A percentile compares a stretch with the other conserved stretches of the same genome.
Conservation (phyloP, 2,329 filamentous ascomycete species). For the Verticillium isaacii region DNA sequence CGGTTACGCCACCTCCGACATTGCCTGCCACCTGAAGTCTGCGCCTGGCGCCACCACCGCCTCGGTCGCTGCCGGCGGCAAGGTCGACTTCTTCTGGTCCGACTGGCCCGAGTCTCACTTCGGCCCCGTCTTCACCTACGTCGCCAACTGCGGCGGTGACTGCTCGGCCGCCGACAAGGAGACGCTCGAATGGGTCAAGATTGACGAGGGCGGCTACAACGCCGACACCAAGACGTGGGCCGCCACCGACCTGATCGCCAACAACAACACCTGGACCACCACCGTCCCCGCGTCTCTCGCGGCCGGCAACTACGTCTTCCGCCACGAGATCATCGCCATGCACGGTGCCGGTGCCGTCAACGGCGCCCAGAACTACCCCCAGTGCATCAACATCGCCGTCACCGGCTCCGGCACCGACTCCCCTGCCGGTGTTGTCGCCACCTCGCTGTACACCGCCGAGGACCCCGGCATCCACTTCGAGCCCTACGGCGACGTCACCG, state of each 20-base stretch:
- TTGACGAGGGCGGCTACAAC: conserved; percentile 50
- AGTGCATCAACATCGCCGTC: conserved; percentile 44
- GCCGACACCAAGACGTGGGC: conserved; percentile 29
- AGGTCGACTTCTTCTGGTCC: conserved; percentile 34
- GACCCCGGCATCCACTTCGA: conserved; percentile 28
- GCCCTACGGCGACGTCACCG: conserved; percentile 33
- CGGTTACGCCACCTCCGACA: conserved; percentile 32
- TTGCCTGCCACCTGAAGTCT: conserved; percentile 40
- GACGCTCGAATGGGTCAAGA: conserved; percentile 58
- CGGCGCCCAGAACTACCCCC: conserved; percentile 47
- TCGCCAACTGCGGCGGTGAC: conserved; percentile 54
- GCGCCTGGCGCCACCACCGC: conserved; percentile 30
- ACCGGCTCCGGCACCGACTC: conserved; percentile 31
- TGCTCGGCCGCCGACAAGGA: conserved; percentile 49
- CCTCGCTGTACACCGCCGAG: conserved; percentile 20
- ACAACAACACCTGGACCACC: conserved; percentile 26
- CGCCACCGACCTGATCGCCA: conserved; percentile 34
- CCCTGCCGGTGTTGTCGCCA: conserved; percentile 23
- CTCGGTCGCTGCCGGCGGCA: conserved; percentile 32
- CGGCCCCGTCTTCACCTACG: conserved; percentile 58
- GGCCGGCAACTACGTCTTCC: conserved; percentile 40
- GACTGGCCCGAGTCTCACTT: conserved; percentile 37
- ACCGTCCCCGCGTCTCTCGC: conserved; percentile 26
- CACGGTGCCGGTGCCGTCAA: conserved; percentile 35
- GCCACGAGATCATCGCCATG: conserved; percentile 49